These are phyloP conservation scores for Diplodia sapinea DNA, from an alignment of 2,329 filamentous ascomycete genomes.

Conservation along the genomic window DNA sequence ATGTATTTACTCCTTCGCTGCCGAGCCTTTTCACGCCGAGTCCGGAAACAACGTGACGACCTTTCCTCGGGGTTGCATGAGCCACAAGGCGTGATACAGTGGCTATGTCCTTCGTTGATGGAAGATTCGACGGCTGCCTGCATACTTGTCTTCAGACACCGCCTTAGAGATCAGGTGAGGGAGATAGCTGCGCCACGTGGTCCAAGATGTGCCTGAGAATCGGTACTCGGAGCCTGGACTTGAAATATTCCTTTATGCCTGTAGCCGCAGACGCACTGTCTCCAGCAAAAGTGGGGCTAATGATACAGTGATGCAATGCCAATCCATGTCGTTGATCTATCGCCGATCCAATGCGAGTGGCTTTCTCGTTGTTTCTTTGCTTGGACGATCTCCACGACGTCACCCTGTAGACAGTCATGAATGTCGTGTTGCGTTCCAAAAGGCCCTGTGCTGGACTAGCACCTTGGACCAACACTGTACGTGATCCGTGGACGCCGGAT, in stretches of 20 bases:
- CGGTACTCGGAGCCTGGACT: background rate
- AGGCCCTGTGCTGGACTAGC: background rate
- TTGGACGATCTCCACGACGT: background rate
- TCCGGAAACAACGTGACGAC: background rate
- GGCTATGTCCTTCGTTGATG: background rate
- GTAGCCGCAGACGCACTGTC: background rate
- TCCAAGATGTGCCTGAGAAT: constrained; percentile 1
- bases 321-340: background rate
- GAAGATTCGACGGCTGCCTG: constrained; percentile 7
- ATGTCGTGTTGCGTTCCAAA: background rate
- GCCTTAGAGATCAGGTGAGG: constrained; percentile 23
- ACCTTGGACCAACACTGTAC: background rate
- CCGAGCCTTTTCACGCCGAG: background rate
- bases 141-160: background rate
- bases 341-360: background rate
- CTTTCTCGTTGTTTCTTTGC: background rate
- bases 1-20: background rate
- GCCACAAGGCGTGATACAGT: constrained; percentile 7
- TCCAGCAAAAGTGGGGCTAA: background rate
- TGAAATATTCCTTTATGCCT: background rate
- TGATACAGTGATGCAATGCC: background rate
- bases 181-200: constrained; percentile 20
- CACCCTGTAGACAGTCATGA: background rate
- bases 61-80: background rate
- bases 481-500: background rate